Conservation (phyloP, 306 rosid species). For the Malus orientalis region DNA sequence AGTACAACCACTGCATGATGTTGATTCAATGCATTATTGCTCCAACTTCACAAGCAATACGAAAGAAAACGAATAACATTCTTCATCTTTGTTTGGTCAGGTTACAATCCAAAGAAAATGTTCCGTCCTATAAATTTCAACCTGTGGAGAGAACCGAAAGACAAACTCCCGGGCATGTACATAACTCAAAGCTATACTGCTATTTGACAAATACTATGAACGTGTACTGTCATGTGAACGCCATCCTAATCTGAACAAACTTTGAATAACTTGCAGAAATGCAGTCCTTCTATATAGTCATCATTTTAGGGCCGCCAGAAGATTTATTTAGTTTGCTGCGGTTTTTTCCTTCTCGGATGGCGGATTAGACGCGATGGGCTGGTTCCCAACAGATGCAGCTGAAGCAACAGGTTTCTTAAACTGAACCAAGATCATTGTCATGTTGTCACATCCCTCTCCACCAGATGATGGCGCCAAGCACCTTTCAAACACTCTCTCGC, state of each 20-base stretch:
- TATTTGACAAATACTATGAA: background rate
- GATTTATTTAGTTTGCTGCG: slow-evolving; percentile 4
- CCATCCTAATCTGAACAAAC: background rate
- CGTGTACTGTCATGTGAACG: slow-evolving; percentile 8
- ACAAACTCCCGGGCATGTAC: slow-evolving; percentile 17
- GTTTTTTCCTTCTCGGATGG: slow-evolving; percentile 9
- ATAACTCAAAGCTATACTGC: background rate
- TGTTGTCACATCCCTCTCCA: slow-evolving; percentile 93
- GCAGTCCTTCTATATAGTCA: background rate
- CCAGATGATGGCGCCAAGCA: slow-evolving; percentile 93
- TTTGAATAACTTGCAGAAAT: background rate
- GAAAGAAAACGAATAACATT: background rate
- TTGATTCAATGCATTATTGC: background rate
- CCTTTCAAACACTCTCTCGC: slow-evolving; percentile 86
- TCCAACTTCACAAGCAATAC: background rate
- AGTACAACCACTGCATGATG: background rate
- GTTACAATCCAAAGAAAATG: background rate
- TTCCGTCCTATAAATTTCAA: background rate
- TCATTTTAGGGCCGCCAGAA: background rate
- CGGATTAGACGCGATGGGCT: slow-evolving; percentile 35
- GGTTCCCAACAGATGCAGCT: slow-evolving; percentile 26
- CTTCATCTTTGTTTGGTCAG: background rate
- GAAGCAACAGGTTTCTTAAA: slow-evolving; percentile 41
- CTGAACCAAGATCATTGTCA: slow-evolving; percentile 97
- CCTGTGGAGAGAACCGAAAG: background rate